A percentile compares a stretch with the other conserved stretches of the same genome.
Evolutionary conservation across 2,329 filamentous ascomycete genomes (phyloP).

Genomic region (Thielaviopsis punctulata): DNA sequence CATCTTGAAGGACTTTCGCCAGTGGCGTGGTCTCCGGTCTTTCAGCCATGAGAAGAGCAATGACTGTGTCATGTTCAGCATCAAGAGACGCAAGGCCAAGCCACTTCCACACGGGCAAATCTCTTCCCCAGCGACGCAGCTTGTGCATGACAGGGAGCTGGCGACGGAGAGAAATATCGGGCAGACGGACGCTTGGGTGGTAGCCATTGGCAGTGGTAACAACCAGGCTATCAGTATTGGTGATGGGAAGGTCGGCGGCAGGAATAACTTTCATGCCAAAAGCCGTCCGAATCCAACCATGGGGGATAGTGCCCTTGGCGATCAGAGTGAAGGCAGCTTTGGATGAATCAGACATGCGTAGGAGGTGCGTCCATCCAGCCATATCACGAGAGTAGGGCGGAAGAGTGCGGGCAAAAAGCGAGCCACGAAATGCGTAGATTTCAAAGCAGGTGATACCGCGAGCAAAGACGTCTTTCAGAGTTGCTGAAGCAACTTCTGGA

Average conservation of each 20-base stretch:
- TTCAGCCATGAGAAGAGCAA: not conserved
- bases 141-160: not conserved
- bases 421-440: not conserved
- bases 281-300: not conserved
- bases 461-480: not conserved
- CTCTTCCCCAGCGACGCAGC: not conserved
- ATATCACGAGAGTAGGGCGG: not conserved
- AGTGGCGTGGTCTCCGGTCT: not conserved
- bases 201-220: not conserved
- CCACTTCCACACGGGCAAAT: not conserved
- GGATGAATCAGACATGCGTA: not conserved
- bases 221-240: not conserved
- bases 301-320: not conserved
- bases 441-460: not conserved
- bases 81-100: not conserved
- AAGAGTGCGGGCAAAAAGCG: not conserved
- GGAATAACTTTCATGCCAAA: not conserved
- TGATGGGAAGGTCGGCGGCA: not conserved
- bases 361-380: not conserved
- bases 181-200: not conserved
- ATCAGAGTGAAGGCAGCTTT: not conserved
- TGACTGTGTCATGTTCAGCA: not conserved
- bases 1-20: not conserved
- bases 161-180: not conserved
- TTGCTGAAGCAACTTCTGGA: not conserved